Evolutionary conservation across 2,329 filamentous ascomycete genomes (phyloP).

Genomic region (Paecilomyces formosus): DNA sequence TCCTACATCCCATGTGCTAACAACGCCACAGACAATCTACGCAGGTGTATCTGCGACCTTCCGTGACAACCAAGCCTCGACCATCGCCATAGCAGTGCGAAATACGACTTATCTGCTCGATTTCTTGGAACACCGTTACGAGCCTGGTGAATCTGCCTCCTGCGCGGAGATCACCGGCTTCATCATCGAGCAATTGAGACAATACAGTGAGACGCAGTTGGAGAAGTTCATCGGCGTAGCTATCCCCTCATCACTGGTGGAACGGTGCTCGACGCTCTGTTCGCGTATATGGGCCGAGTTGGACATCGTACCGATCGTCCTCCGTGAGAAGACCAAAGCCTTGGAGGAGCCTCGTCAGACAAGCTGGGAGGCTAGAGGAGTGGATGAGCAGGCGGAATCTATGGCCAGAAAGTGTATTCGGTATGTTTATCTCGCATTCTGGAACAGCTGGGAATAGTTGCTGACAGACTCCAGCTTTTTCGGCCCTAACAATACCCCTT

Average conservation of each 20-base stretch:
- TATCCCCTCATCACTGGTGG: conserved; percentile 53
- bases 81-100: conserved; percentile 62
- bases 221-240: conserved; percentile 70
- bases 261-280: conserved; percentile 57
- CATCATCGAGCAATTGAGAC: conserved; percentile 49
- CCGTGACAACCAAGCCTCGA: conserved; percentile 38
- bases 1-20: background rate
- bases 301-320: conserved; percentile 66
- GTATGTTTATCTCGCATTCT: conserved; percentile 37
- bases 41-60: conserved; percentile 31
- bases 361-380: conserved; percentile 47
- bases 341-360: conserved; percentile 22
- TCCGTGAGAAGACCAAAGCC: conserved; percentile 35
- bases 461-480: conserved; percentile 48
- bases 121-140: conserved; percentile 57
- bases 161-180: conserved; percentile 50
- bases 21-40: conserved; percentile 30
- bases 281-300: conserved; percentile 68
- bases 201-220: conserved; percentile 58
- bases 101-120: conserved; percentile 70
- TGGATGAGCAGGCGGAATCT: conserved; percentile 75
- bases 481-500: conserved; percentile 62
- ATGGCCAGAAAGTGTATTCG: conserved; percentile 72
- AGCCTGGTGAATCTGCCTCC: conserved; percentile 32
- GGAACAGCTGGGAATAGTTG: background rate